Base-by-base conservation (phyloP, 2,329 filamentous ascomycete species). In the Allantophomopsis cytisporea region DNA sequence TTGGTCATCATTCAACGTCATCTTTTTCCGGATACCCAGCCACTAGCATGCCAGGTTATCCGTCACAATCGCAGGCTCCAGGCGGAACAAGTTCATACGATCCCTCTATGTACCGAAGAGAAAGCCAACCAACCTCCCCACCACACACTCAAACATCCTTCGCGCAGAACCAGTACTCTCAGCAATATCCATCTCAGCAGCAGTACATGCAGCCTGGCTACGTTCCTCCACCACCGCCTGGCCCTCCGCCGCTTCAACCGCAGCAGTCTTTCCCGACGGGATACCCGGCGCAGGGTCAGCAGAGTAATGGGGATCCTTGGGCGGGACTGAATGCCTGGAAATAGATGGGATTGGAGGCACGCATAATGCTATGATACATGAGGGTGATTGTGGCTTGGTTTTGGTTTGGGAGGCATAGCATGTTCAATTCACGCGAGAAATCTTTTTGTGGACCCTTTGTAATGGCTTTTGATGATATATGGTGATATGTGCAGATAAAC, bases 311-410 rank as follows among this genome's bases (percentile, higher is more conserved):
- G 44, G 77, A 85, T 64, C 80, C 79, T 7, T 85, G 78, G 78
- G 77, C 78, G 13, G 80, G 79, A 4, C 56, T 85, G 48, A 80
- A 71, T 60, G 72, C 70, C 35, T 83, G 79, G 79, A 81, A 80
- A 56, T 82, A 41, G 37, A 32, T 13, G 31, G 31, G 23, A 28
- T 10, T 28, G 23, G 11, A 10, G 8, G 23, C 23, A 28, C 10
- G 10, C 8, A 28, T 28, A 8, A 28, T 28, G 23, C 23, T 28
- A 28, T 28, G 23, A 28, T 28, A 28, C 23, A 28, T 28, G 23
- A 28, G 23, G 23, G 23, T 28, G 23, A 12, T 28, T 28, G 23
- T 7, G 18, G 18, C 18, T 20, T 20, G 18, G 18, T 20, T 20
- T 20, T 28, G 23, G 23, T 28, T 28, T 28, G 23, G 23, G 23